Evolutionary conservation across 208 protist genomes (phyloP).

Genomic region (Acanthamoeba polyphaga): DNA sequence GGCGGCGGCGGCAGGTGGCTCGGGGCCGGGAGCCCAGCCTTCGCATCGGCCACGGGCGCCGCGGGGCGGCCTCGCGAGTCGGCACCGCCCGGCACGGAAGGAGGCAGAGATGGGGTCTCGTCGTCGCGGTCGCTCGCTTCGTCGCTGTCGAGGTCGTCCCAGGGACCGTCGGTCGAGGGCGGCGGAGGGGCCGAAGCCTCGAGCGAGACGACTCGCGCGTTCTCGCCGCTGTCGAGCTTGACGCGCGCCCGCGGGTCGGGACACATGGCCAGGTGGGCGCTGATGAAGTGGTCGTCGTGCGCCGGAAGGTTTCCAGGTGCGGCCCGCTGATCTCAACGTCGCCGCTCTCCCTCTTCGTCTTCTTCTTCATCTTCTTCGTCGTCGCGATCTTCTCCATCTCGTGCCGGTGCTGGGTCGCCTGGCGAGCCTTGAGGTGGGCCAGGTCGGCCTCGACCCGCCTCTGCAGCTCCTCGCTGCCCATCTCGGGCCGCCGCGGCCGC

Average conservation of each 20-base stretch:
- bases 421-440: background rate
- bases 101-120: background rate
- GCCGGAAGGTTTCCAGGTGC: conserved; percentile 18
- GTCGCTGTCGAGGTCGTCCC: background rate
- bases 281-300: conserved; percentile 54
- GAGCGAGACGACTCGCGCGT: background rate
- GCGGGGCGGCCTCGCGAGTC: background rate
- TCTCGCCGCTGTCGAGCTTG: background rate
- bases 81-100: background rate
- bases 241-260: conserved; percentile 31
- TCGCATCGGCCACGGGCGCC: background rate
- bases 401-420: background rate
- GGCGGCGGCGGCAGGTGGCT: background rate
- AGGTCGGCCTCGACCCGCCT: background rate
- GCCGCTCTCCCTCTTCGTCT: background rate
- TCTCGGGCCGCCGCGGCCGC: background rate
- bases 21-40: background rate
- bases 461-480: background rate
- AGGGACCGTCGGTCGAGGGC: background rate
- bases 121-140: background rate
- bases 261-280: background rate
- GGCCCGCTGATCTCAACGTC: conserved; percentile 49
- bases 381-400: background rate
- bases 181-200: conserved; percentile 27
- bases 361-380: background rate